Base-by-base conservation (phyloP, 805 yeast species). In the Candida odintsovae region DNA sequence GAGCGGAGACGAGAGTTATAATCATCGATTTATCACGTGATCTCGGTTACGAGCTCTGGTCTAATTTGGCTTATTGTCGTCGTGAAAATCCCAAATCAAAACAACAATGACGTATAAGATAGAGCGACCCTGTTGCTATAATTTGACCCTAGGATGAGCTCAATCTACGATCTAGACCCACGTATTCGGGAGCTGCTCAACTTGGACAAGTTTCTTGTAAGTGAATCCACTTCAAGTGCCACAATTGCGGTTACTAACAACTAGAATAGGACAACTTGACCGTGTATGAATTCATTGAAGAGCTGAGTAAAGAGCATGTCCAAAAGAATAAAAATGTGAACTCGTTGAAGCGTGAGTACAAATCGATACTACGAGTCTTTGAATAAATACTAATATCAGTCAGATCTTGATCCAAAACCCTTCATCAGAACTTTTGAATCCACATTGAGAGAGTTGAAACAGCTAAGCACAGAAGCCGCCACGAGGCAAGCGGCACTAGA, bases 361-460 rank as follows among this genome's bases (percentile, higher is more conserved):
- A 31, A 16, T 31, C 8, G 18, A 25, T 25, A 8, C 6, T 12
- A 31, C 35, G 10, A 5, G 35, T n/a, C 8, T 15, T n/a, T 15
- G 19, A 6, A 16, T 16, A 6, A 33, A 26, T 29, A 46, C 43
- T 44, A 33, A 44, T 38, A 20, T 6, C 12, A 8, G 18, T 9
- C 5, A 48, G 48, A 55, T 39, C 54, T 89, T 45, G 97, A 94
- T 59, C 97, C 98, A 1, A 89, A 88, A 58, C 98, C 98, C 2
- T 94, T 87, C 61, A 92, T 92, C 41, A 77, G 97, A 54, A 88
- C 96, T 0, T 90, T 94, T 63, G 97, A 92, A 61, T 80, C 90
- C 1, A 87, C 94, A 3, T 69, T 90, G 40, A 73, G 80, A 40
- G 92, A 88, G 57, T 69, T 92, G 52, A 77, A 80, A 56, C 72